Base-by-base conservation (phyloP, 352 stramenopile species). In the Pythium grandisporangium region DNA sequence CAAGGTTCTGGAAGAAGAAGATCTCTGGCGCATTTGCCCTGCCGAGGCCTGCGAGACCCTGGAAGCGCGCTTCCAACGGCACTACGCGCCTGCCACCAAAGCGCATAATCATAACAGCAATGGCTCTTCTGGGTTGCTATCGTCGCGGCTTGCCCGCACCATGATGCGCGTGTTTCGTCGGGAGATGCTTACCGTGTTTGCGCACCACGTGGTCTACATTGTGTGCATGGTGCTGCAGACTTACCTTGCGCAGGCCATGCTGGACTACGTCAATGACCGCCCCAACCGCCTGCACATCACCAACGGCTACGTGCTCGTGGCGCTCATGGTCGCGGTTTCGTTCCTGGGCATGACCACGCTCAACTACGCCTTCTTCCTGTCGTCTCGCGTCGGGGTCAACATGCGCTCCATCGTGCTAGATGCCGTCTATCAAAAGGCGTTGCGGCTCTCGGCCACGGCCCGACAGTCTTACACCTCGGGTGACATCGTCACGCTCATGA, bases 401-500 rank as follows among this genome's bases (percentile, higher is more conserved):
- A 56, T 58, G 46, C 56, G 59, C 37, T 55, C 43, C 10, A 51
- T 64, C n/a, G 35, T 66, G 22, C 64, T 70, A 57, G 50, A 70
- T 40, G 45, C 33, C 12, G 61, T 70, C n/a, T 70, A 64, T 43
- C 56, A 62, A 25, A 70, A 70, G 41, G 40, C 47, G 2, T 48
- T 70, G 6, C 42, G 48, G 1, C 53, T 70, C 29, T 70, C 61
- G 36, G 45, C 43, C 17, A 37, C 46, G n/a, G 52, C 61, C 12
- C 56, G 53, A 13, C 61, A 58, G 34, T 24, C 41, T 16, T 63
- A 63, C 43, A 55, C 56, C 20, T 63, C 61, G 1, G 61, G 61
- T n/a, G 56, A 67, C 33, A 62, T 70, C 36, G 56, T 67, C 24
- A 70, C 61, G 35, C 42, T 69, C 35, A 55, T 59, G 30, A 50